A percentile compares a stretch with the other conserved stretches of the same genome.
phyloP scores from a whole-genome alignment of 2,329 filamentous ascomycete species.

The Trichoderma atrobrunneum region DNA sequence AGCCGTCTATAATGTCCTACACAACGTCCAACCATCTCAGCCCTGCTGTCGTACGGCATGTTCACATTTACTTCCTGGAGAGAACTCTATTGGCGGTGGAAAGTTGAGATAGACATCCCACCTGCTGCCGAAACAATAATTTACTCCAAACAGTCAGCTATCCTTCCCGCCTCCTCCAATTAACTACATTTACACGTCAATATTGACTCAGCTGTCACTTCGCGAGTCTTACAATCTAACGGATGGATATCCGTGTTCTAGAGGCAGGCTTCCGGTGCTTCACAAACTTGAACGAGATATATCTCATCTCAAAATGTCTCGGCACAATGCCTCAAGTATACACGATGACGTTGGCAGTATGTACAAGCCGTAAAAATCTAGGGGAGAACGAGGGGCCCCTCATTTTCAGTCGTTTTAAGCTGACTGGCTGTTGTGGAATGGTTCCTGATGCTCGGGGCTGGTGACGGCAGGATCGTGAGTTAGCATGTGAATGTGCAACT shows the following conservation, averaged over 20 bases:
- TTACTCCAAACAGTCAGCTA: not conserved
- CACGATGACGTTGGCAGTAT: not conserved
- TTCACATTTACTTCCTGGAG: not conserved
- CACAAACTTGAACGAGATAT: not conserved
- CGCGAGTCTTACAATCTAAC: not conserved
- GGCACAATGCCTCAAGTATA: not conserved
- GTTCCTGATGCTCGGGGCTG: not conserved
- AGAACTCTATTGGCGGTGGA: not conserved
- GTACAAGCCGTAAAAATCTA: not conserved
- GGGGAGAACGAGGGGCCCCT: not conserved
- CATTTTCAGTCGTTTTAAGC: not conserved
- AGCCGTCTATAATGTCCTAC: not conserved
- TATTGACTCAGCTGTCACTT: not conserved
- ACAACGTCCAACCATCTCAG: not conserved
- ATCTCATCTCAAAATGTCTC: conserved; percentile 3
- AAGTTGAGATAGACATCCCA: not conserved
- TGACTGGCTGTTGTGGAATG: not conserved
- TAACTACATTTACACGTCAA: not conserved
- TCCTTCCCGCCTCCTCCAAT: not conserved
- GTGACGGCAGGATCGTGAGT: not conserved
- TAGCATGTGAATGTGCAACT: not conserved
- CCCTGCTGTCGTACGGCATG: not conserved
- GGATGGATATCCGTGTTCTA: not conserved
- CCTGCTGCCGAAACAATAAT: not conserved
- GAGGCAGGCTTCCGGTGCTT: not conserved